These are phyloP conservation scores for Botrytis tulipae DNA, from an alignment of 2,329 filamentous ascomycete genomes.

Conservation along the genomic window DNA sequence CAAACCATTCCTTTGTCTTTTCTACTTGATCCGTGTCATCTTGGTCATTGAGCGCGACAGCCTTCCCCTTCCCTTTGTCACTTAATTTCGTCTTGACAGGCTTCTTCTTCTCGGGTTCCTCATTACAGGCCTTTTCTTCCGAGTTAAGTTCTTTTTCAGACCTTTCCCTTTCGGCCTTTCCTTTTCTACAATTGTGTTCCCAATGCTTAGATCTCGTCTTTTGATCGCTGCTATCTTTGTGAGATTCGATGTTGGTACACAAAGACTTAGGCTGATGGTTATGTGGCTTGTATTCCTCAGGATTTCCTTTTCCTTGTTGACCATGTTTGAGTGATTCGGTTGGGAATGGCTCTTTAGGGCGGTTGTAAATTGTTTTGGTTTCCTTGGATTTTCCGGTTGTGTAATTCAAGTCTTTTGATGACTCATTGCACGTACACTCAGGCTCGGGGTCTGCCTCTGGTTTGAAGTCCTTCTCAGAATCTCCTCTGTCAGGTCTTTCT, in stretches of 20 bases:
- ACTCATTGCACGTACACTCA: background rate
- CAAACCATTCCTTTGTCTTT: conserved; percentile 13
- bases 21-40: background rate
- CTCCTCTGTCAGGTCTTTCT: background rate
- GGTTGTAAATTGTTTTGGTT: background rate
- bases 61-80: background rate
- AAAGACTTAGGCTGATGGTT: background rate
- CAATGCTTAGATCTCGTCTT: conserved; percentile 11
- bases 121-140: background rate
- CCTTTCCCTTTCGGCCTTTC: background rate
- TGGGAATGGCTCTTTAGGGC: background rate
- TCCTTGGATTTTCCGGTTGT: background rate
- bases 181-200: background rate
- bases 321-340: background rate
- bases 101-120: background rate
- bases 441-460: background rate
- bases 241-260: background rate
- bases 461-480: background rate
- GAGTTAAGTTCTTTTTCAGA: background rate
- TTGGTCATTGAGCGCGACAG: background rate
- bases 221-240: background rate
- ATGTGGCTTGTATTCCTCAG: background rate
- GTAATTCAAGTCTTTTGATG: background rate
- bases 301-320: background rate
- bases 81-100: background rate